Base-by-base conservation (phyloP, 139 green algal genomes). In the Asterochloris erici region DNA sequence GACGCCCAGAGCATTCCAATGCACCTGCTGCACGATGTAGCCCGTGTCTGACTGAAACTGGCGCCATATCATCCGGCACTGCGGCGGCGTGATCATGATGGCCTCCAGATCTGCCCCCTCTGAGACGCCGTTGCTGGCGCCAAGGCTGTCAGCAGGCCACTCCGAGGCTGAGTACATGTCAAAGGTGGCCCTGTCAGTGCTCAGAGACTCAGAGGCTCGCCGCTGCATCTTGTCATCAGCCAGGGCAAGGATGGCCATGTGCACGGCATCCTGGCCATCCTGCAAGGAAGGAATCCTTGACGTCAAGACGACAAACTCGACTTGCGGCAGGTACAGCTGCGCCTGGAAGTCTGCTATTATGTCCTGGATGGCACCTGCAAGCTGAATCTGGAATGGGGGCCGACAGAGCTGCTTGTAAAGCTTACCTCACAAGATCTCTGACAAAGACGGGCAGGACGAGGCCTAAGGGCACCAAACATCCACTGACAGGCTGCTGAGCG, bases 11-110 rank as follows among this genome's bases (percentile, higher is more conserved):
- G 38, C 38, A 54, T 10, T 54, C 38, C 2, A 54, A 6, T 54
- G 38, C 63, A 80, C 90, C 88, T 96, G 92, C 86, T 96, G 93
- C 63, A 97, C 91, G 10, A 85, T 64, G 21, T 92, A 86, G 71
- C 89, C 90, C 29, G 86, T 90, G 73, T 92, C 90, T 0, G 87
- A 90, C 79, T 90, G 73, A 83, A 96, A 94, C 80, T 95, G 89
- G 15, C 90, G 86, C 94, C 94, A 97, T 15, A 92, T 82, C 15
- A 88, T 86, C 27, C 93, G 87, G 29, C 69, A 88, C 79, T 91
- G 81, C 17, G 79, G 68, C 0, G 91, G 91, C 13, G 84, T 83
- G 63, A 94, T 77, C 85, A 95, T 82, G 78, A 91, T 89, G 14
- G 83, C 74, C 12, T 84, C 77, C 10, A 63, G 38, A 0, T 26